These are phyloP conservation scores for Diddensiella transvaalensis DNA, from an alignment of 805 yeast species.

Conservation along the genomic window DNA sequence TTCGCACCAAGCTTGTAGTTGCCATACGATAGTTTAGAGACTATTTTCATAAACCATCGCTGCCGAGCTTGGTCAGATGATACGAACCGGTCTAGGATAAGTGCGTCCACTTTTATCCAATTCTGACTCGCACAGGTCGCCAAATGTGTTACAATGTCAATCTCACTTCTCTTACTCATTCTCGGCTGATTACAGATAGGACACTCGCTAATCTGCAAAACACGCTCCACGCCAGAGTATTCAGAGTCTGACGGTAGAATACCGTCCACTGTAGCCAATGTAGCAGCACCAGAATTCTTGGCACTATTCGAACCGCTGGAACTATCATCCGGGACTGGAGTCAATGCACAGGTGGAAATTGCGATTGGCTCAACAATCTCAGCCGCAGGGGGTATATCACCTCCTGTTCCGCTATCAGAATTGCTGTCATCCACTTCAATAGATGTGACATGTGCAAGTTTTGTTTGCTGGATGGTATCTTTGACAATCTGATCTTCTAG, in stretches of 20 bases:
- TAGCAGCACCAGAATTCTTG: background rate
- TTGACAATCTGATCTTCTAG: conserved; percentile 40
- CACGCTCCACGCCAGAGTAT: conserved; percentile 32
- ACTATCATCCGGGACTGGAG: background rate
- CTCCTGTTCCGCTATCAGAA: background rate
- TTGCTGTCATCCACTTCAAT: conserved; percentile 3
- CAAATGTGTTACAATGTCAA: conserved; percentile 78
- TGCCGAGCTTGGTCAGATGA: conserved; percentile 79
- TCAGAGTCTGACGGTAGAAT: conserved; percentile 9
- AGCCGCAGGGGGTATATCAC: background rate
- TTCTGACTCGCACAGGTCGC: conserved; percentile 81
- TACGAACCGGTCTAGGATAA: conserved; percentile 65
- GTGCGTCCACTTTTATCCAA: conserved; percentile 64
- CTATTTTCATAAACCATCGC: conserved; percentile 81
- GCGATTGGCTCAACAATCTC: background rate
- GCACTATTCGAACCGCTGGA: background rate
- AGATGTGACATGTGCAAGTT: background rate
- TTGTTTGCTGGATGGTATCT: conserved; percentile 16
- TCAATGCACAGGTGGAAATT: background rate
- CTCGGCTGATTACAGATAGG: conserved; percentile 73
- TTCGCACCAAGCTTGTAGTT: conserved; percentile 80
- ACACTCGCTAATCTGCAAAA: conserved; percentile 65
- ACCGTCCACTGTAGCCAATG: conserved; percentile 3
- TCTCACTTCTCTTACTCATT: conserved; percentile 48
- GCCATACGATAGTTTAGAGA: conserved; percentile 85